These are phyloP conservation scores for Penicillium verrucosum DNA, from an alignment of 2,329 filamentous ascomycete species.

Conservation along the genomic window DNA sequence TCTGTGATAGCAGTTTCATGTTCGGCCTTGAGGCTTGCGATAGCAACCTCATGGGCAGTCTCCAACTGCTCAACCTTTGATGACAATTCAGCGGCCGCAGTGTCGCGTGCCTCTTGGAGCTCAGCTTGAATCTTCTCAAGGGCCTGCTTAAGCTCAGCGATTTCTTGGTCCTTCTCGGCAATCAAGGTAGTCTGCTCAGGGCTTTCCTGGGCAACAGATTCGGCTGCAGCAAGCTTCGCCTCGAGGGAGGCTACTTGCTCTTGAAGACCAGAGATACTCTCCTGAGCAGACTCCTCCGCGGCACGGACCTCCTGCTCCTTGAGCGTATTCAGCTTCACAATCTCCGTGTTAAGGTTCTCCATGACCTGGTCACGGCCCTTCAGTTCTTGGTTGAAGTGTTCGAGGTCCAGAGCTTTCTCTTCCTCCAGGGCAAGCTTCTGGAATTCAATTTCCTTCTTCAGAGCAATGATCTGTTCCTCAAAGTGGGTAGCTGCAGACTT, in stretches of 20 bases:
- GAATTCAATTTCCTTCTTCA: constrained; percentile 34
- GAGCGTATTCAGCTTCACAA: constrained; percentile 32
- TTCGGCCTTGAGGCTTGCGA: constrained; percentile 32
- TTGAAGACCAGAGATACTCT: constrained; percentile 30
- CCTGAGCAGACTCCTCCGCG: constrained; percentile 33
- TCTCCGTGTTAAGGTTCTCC: constrained; percentile 40
- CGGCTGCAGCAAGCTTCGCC: constrained; percentile 32
- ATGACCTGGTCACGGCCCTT: constrained; percentile 38
- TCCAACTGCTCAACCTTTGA: constrained; percentile 30
- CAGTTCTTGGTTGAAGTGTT: constrained; percentile 34
- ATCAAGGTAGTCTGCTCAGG: constrained; percentile 28
- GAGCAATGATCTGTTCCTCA: constrained; percentile 28
- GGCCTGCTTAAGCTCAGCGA: constrained; percentile 32
- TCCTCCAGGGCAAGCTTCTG: constrained; percentile 30
- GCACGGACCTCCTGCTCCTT: constrained; percentile 38
- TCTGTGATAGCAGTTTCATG: constrained; percentile 28
- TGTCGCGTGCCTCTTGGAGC: constrained; percentile 29
- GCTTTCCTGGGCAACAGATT: constrained; percentile 27
- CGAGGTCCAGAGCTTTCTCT: constrained; percentile 32
- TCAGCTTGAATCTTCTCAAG: constrained; percentile 34
- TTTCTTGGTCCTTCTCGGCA: constrained; percentile 37
- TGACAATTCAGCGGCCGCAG: constrained; percentile 19
- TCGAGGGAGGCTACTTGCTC: constrained; percentile 38
- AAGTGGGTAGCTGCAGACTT: constrained; percentile 31
- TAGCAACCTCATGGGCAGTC: constrained; percentile 26